phyloP scores from a whole-genome alignment of 331 rosid species.

The Ulmus americana region DNA sequence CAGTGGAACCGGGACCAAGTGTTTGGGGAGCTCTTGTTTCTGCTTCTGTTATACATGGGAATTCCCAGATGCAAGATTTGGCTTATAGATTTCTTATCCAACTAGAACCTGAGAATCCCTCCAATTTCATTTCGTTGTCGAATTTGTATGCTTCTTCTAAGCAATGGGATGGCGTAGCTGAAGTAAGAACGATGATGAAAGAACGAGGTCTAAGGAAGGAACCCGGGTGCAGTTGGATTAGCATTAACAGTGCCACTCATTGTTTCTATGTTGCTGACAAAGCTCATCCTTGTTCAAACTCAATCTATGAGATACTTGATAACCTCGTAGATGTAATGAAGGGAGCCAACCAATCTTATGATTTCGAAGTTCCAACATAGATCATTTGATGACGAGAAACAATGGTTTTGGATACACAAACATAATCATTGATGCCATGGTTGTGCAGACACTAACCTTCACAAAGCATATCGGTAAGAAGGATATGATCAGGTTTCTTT shows the following conservation, averaged over 20 bases:
- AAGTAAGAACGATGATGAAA: constrained; percentile 59
- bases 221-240: constrained; percentile 85
- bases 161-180: constrained; percentile 65
- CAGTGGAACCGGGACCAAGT: constrained; percentile 51
- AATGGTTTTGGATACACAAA: too few species aligned
- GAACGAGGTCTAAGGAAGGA: constrained; percentile 64
- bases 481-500: too few species aligned
- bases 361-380: constrained; percentile 25
- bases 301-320: constrained; percentile 50
- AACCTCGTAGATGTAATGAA: constrained; percentile 51
- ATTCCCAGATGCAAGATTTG: constrained; percentile 44
- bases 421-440: too few species aligned
- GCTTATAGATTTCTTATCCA: constrained; percentile 51
- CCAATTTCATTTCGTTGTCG: constrained; percentile 64
- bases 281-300: constrained; percentile 54
- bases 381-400: constrained; percentile 5
- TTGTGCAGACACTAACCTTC: too few species aligned
- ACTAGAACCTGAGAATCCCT: constrained; percentile 69
- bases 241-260: constrained; percentile 40
- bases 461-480: too few species aligned
- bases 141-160: constrained; percentile 54
- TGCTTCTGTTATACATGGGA: constrained; percentile 57
- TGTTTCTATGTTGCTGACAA: constrained; percentile 70
- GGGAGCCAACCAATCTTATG: constrained; percentile 27
- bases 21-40: constrained; percentile 72